Evolutionary conservation across 257 asterid species (phyloP).

Genomic region (Solanum pinnatisectum): DNA sequence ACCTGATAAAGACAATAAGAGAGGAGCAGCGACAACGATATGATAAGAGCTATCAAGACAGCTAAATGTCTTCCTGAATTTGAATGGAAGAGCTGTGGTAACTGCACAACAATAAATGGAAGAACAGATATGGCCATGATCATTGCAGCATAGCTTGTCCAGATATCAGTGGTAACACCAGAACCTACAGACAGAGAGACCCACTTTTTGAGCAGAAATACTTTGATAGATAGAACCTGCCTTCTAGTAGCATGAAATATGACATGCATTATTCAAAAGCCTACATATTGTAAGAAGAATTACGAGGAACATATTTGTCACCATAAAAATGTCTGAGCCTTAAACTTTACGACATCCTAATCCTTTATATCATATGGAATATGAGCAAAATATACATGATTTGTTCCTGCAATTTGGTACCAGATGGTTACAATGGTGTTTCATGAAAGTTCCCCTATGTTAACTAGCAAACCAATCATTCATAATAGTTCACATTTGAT

Average conservation of each 20-base stretch:
- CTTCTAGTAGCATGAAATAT: neutral
- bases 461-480: neutral
- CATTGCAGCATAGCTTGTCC: constrained; percentile 80
- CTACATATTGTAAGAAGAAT: neutral
- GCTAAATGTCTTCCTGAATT: constrained; percentile 56
- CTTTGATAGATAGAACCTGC: neutral
- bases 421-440: neutral
- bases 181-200: constrained; percentile 52
- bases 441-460: neutral
- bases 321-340: neutral
- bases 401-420: neutral
- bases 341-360: neutral
- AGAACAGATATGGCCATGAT: constrained; percentile 81
- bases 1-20: constrained; percentile 90
- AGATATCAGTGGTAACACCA: constrained; percentile 68
- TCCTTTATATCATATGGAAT: neutral
- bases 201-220: neutral
- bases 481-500: neutral
- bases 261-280: neutral
- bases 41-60: constrained; percentile 58
- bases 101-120: constrained; percentile 71
- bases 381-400: neutral
- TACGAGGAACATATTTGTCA: neutral
- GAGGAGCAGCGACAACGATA: constrained; percentile 47
- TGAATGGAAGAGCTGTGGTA: constrained; percentile 54